Evolutionary conservation across 257 asterid genomes (phyloP), one percentile per base, ranked within the genome.

Genomic region (Phtheirospermum japonicum): DNA sequence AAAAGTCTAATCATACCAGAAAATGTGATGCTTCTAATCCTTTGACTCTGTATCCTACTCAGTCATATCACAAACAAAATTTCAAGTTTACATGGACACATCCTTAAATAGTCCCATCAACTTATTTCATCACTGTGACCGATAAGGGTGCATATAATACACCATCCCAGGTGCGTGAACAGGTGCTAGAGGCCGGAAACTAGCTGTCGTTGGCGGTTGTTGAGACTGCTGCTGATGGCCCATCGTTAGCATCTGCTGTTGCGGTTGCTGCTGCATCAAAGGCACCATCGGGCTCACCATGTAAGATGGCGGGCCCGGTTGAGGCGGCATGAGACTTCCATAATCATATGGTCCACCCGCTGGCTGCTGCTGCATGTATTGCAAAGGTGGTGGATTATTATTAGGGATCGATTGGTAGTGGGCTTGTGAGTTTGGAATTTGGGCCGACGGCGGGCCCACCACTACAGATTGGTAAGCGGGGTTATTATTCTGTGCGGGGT

Each of bases 121-220:
- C 16, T 50, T 9, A 50, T 20, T 26, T 54, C 30, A 63, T 81
- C 73, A 83, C 76, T 82, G 95, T 19, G 81, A 76, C 42, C 77
- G 79, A 68, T 73, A 79, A 4, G 87, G 88, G 12, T 79, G 76
- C 16, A 86, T 64, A 72, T 77, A 87, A 75, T 85, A 85, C 18
- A 81, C 76, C 86, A 87, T 78, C 39, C 95, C 89, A 34, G 95
- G 83, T 7, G 80, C 75, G 70, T 79, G 94, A 39, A 66, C 46
- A 19, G 89, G 86, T 5, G 77, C 71, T 12, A 79, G 55, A 56
- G 88, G 90, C 52, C 83, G 85, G 66, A 81, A 85, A 77, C 74
- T 67, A 20, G 94, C 85, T 14, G 82, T 3, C 28, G 28, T 23
- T 23, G 28, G 28, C 3, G 28, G 28, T 3, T 23, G 75, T 2